Evolutionary conservation across 1,284 basidiomycete genomes (phyloP).

Genomic region (Schizopora paradoxa): DNA sequence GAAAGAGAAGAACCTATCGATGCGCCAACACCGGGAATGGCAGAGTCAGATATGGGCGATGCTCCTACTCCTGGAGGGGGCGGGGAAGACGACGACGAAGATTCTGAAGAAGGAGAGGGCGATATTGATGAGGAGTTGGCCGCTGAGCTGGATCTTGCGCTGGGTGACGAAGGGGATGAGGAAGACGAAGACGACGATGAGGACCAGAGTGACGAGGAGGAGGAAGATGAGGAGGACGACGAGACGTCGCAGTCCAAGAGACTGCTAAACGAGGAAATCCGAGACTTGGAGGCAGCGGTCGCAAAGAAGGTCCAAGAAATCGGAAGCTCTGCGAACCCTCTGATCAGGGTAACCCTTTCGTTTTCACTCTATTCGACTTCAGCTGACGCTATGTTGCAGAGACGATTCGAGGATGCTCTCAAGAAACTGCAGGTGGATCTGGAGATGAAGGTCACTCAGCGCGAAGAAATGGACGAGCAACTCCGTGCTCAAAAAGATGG

Average conservation of each 20-base stretch:
- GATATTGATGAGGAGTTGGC: slow-evolving; percentile 79
- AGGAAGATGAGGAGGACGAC: slow-evolving; percentile 63
- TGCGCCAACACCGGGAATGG: slow-evolving; percentile 52
- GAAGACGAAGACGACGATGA: slow-evolving; percentile 45
- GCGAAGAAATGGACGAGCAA: slow-evolving; percentile 71
- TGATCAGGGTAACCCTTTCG: slow-evolving; percentile 64
- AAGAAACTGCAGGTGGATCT: slow-evolving; percentile 84
- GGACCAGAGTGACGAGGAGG: slow-evolving; percentile 65
- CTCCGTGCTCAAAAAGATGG: slow-evolving; percentile 64
- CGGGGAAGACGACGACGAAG: slow-evolving; percentile 54
- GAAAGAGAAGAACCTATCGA: slow-evolving; percentile 57
- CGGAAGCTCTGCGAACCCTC: slow-evolving; percentile 80
- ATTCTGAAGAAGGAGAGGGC: slow-evolving; percentile 61
- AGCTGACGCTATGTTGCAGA: slow-evolving; percentile 38
- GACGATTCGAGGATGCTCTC: slow-evolving; percentile 90
- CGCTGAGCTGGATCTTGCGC: slow-evolving; percentile 66
- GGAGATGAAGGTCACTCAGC: slow-evolving; percentile 79
- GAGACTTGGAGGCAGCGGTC: slow-evolving; percentile 84
- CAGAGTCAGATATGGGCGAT: slow-evolving; percentile 60
- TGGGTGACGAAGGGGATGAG: slow-evolving; percentile 42
- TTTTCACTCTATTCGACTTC: slow-evolving; percentile 2
- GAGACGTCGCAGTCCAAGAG: slow-evolving; percentile 65
- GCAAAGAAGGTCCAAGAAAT: slow-evolving; percentile 83
- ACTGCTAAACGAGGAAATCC: slow-evolving; percentile 83
- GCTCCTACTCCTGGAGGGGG: slow-evolving; percentile 47